Conservation (phyloP, 108 stramenopile species). For the Pseudonitzschia multistriata region DNA sequence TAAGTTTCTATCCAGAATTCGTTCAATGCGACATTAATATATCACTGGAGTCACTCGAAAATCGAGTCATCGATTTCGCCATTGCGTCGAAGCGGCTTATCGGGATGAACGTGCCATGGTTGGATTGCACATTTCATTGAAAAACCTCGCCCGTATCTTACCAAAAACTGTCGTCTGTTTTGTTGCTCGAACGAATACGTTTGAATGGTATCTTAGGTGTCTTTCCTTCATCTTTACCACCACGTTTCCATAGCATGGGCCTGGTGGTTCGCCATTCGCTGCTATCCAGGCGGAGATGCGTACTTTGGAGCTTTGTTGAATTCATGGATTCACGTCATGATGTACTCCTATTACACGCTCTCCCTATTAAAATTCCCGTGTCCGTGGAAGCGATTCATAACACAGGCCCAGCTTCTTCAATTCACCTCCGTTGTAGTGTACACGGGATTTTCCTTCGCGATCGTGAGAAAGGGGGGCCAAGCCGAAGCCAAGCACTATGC, state of each 20-base stretch:
- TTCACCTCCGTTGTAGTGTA: slow-evolving; percentile 90
- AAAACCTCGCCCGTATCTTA: not conserved
- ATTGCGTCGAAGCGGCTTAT: no score
- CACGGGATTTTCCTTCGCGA: slow-evolving; percentile 42
- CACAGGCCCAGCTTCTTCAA: slow-evolving; percentile 94
- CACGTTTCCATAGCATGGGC: slow-evolving; percentile 94
- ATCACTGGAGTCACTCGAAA: no score
- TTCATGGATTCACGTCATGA: slow-evolving; percentile 96
- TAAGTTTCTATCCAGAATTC: no score
- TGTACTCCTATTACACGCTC: slow-evolving; percentile 98
- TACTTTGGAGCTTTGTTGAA: slow-evolving; percentile 98
- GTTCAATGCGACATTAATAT: no score
- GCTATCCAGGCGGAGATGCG: slow-evolving; percentile 89
- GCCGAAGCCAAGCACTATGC: slow-evolving; percentile 46
- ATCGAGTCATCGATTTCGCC: no score
- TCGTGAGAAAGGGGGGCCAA: slow-evolving; percentile 31
- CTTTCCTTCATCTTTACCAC: slow-evolving; percentile 99
- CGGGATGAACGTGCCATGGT: no score
- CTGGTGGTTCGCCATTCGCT: slow-evolving; percentile 87
- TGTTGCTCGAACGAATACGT: not conserved
- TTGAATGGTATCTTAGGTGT: slow-evolving; percentile 69
- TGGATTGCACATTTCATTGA: no score
- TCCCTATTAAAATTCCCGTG: slow-evolving; percentile 63
- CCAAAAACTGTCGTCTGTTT: not conserved
- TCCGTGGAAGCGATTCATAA: slow-evolving; percentile 94